Conservation (phyloP, 2,329 filamentous ascomycete species). For the Hymenoscyphus repandus region DNA sequence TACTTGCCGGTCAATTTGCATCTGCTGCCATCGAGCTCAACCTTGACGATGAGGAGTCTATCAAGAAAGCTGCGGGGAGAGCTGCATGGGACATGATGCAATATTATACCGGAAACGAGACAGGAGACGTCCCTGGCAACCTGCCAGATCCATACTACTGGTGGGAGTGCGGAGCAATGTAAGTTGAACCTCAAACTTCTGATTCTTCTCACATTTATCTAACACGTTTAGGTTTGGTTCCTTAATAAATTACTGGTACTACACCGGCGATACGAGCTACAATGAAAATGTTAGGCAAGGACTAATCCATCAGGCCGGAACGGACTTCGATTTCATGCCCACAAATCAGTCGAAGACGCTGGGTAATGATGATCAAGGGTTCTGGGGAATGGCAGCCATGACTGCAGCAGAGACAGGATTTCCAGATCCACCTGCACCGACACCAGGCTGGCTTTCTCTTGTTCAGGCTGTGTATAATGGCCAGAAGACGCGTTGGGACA, state of each 20-base stretch:
- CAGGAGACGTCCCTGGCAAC: conserved; percentile 45
- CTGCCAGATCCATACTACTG: conserved; percentile 45
- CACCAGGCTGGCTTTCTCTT: conserved; percentile 64
- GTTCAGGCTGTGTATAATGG: conserved; percentile 78
- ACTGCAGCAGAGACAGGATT: conserved; percentile 65
- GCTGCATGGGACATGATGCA: conserved; percentile 44
- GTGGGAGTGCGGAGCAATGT: conserved; percentile 34
- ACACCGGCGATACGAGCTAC: conserved; percentile 67
- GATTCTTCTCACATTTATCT: conserved; percentile 6
- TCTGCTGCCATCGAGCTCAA: conserved; percentile 21
- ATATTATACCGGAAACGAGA: conserved; percentile 45
- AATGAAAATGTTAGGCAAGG: conserved; percentile 58
- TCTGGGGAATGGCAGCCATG: conserved; percentile 69
- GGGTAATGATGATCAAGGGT: conserved; percentile 70
- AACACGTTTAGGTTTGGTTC: conserved; percentile 45
- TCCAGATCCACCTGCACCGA: conserved; percentile 42
- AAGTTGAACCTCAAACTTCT: conserved; percentile 12
- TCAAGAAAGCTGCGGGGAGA: conserved; percentile 23
- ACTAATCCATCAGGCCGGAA: conserved; percentile 68
- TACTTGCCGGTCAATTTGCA: conserved; percentile 18
- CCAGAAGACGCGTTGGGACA: conserved; percentile 68
- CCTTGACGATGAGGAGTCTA: conserved; percentile 20
- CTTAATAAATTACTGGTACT: conserved; percentile 79
- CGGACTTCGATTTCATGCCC: conserved; percentile 71
- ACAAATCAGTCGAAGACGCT: conserved; percentile 54